phyloP scores from a whole-genome alignment of 345 rosid genomes.

The Pistacia vera region DNA sequence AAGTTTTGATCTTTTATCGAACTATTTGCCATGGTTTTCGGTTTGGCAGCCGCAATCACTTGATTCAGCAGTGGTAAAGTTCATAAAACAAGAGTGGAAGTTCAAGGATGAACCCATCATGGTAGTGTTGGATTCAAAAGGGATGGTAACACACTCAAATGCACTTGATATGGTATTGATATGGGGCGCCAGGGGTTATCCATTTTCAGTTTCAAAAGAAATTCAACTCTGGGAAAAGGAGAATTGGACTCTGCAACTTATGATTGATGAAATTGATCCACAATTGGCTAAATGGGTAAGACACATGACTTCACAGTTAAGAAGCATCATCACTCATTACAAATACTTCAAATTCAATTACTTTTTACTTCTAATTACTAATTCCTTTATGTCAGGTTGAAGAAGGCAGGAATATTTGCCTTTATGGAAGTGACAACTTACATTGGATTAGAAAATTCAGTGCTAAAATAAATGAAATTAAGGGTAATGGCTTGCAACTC shows the following conservation, averaged over 20 bases:
- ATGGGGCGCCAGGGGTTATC: slow-evolving; percentile 79
- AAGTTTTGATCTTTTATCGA: slow-evolving; percentile 43
- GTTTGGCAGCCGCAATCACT: slow-evolving; percentile 53
- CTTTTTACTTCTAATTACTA: slow-evolving; percentile 2
- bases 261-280: slow-evolving; percentile 58
- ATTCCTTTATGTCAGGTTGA: slow-evolving; percentile 49
- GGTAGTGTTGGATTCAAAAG: slow-evolving; percentile 62
- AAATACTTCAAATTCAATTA: not conserved
- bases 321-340: not conserved
- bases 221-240: slow-evolving; percentile 65
- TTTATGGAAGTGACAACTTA: slow-evolving; percentile 55
- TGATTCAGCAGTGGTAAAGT: slow-evolving; percentile 47
- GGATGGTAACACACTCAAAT: slow-evolving; percentile 52
- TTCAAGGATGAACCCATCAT: slow-evolving; percentile 46
- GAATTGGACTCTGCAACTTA: slow-evolving; percentile 51
- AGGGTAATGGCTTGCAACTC: slow-evolving; percentile 44
- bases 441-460: slow-evolving; percentile 56
- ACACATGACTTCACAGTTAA: not conserved
- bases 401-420: slow-evolving; percentile 58
- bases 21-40: slow-evolving; percentile 66
- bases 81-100: slow-evolving; percentile 58
- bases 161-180: slow-evolving; percentile 72
- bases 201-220: slow-evolving; percentile 69
- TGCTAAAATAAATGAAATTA: slow-evolving; percentile 36
- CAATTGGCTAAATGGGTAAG: slow-evolving; percentile 57